Conservation (phyloP, 1,284 basidiomycete genomes). For the Blastosporella zonata region DNA sequence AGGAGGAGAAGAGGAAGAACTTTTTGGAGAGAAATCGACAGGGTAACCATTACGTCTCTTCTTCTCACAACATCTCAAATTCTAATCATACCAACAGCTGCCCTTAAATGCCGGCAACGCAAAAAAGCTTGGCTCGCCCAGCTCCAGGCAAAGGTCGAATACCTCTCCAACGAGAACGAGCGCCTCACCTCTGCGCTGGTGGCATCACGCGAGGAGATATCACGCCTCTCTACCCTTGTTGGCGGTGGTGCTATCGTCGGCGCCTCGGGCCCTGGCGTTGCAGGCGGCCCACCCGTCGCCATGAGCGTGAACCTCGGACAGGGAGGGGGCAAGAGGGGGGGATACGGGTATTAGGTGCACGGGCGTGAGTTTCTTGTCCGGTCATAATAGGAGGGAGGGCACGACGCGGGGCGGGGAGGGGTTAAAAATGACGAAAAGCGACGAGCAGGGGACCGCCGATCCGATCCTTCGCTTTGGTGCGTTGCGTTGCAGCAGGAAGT, state of each 20-base stretch:
- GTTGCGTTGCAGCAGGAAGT: too few relatives aligned
- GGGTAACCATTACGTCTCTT: constrained; percentile 49
- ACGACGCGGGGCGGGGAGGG: too few relatives aligned
- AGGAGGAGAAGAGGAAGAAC: constrained; percentile 93
- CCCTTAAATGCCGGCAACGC: constrained; percentile 96
- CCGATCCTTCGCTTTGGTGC: too few relatives aligned
- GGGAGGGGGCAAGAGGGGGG: constrained; percentile 29
- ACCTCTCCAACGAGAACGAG: constrained; percentile 89
- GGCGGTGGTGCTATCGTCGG: constrained; percentile 55
- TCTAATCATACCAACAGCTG: constrained; percentile 53
- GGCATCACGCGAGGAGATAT: constrained; percentile 75
- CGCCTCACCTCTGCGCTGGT: constrained; percentile 79
- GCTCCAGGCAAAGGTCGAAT: constrained; percentile 92
- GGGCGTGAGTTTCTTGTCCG: too few relatives aligned
- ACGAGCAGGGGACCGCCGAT: too few relatives aligned
- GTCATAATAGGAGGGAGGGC: too few relatives aligned
- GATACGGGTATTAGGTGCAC: constrained; percentile 34
- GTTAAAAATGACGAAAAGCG: too few relatives aligned
- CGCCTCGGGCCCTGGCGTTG: constrained; percentile 19
- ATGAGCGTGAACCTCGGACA: constrained; percentile 37
- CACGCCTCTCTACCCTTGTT: constrained; percentile 70
- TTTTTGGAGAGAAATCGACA: constrained; percentile 94
- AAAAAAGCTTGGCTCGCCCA: constrained; percentile 97
- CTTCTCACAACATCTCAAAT: background rate
- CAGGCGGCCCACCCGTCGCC: constrained; percentile 32